Evolutionary conservation across 2,329 filamentous ascomycete genomes (phyloP).

Genomic region (Eurotiales sp.): DNA sequence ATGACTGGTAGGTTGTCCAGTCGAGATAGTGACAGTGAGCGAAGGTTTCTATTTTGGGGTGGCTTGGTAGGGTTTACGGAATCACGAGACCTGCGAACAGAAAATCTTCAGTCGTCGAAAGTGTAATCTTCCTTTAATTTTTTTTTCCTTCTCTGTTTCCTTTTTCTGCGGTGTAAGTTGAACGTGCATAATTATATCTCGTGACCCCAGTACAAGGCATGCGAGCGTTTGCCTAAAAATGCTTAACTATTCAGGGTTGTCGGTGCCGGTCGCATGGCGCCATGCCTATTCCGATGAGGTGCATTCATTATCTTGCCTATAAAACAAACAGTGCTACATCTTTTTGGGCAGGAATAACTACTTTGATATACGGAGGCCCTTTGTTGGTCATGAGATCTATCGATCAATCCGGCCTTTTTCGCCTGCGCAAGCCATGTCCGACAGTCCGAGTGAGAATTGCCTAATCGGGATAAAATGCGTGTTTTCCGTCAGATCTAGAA

Average conservation of each 20-base stretch:
- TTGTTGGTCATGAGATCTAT: not conserved
- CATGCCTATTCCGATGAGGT: not conserved
- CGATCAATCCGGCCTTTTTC: not conserved
- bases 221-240: not conserved
- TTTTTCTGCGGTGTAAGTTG: too few species aligned
- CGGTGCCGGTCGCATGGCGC: not conserved
- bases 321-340: not conserved
- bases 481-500: too few species aligned
- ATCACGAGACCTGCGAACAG: not conserved
- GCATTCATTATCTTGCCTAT: not conserved
- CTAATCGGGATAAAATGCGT: too few species aligned
- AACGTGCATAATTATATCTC: not conserved
- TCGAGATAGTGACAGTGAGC: too few species aligned
- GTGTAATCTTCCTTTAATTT: too few species aligned
- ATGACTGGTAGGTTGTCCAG: too few species aligned
- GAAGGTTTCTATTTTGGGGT: too few species aligned
- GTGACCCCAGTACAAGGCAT: not conserved
- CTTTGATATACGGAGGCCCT: too few species aligned
- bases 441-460: too few species aligned
- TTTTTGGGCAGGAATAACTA: not conserved
- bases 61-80: conserved; percentile 1
- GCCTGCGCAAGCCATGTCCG: too few species aligned
- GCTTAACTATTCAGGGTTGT: not conserved
- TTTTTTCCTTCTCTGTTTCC: too few species aligned
- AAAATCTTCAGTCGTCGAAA: not conserved